These are phyloP conservation scores for Coniosporium tulheliwenetii DNA, from an alignment of 2,329 filamentous ascomycete species.

Conservation along the genomic window DNA sequence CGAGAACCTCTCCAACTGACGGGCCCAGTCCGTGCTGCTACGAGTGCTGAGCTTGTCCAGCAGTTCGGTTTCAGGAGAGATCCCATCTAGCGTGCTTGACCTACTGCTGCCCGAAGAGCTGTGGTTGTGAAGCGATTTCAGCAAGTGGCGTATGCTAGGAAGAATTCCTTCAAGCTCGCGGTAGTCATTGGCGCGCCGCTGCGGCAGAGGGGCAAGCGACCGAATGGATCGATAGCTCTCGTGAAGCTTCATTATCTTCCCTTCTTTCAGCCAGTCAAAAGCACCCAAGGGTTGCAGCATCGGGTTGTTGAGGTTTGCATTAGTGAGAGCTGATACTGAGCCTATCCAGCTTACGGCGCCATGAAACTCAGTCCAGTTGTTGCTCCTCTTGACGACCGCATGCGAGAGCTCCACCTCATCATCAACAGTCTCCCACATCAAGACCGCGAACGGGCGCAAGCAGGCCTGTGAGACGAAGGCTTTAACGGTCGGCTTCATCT, in stretches of 20 bases:
- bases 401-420: slow-evolving; percentile 21
- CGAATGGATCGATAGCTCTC: slow-evolving; percentile 18
- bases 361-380: slow-evolving; percentile 32
- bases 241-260: slow-evolving; percentile 26
- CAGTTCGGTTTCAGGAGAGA: too few species aligned
- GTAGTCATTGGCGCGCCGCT: too few species aligned
- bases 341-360: slow-evolving; percentile 30
- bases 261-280: slow-evolving; percentile 31
- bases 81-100: too few species aligned
- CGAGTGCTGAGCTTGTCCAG: too few species aligned
- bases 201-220: too few species aligned
- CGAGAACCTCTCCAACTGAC: too few species aligned
- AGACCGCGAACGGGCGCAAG: slow-evolving; percentile 23
- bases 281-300: slow-evolving; percentile 25
- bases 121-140: too few species aligned
- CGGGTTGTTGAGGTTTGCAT: slow-evolving; percentile 17
- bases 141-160: too few species aligned
- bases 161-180: too few species aligned
- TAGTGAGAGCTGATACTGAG: slow-evolving; percentile 17
- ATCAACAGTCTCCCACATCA: slow-evolving; percentile 30
- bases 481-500: slow-evolving; percentile 25
- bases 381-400: slow-evolving; percentile 25
- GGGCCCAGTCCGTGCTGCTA: too few species aligned
- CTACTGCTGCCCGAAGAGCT: too few species aligned
- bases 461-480: slow-evolving; percentile 30